Evolutionary conservation across 495 filamentous ascomycete genomes (phyloP).

Genomic region (Rusavskia elegans): DNA sequence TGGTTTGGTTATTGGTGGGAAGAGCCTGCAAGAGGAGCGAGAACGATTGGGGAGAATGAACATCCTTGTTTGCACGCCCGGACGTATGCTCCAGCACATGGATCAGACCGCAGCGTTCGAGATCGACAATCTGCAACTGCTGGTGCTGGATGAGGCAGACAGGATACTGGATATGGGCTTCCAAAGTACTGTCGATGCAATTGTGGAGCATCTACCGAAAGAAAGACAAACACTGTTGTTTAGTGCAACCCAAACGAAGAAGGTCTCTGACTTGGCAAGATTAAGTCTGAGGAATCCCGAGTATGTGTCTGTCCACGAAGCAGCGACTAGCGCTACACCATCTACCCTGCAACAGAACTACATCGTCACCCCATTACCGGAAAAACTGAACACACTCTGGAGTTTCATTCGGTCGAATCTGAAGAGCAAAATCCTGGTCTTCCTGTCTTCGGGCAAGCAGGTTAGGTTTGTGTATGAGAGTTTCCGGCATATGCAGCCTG

Average conservation of each 20-base stretch:
- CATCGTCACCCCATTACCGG: conserved; percentile 60
- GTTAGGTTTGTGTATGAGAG: conserved; percentile 90
- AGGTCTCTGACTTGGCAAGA: conserved; percentile 79
- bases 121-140: conserved; percentile 75
- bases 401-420: conserved; percentile 81
- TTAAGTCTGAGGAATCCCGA: conserved; percentile 80
- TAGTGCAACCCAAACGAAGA: conserved; percentile 90
- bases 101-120: conserved; percentile 88
- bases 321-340: conserved; percentile 67
- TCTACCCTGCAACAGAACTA: conserved; percentile 79
- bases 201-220: conserved; percentile 80
- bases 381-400: conserved; percentile 85
- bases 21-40: conserved; percentile 74
- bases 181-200: conserved; percentile 77
- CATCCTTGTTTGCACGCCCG: conserved; percentile 91
- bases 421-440: conserved; percentile 85
- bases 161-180: conserved; percentile 98
- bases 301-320: conserved; percentile 86
- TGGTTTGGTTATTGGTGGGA: conserved; percentile 89
- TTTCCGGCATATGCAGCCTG: conserved; percentile 85
- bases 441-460: conserved; percentile 87
- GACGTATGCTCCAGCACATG: conserved; percentile 87
- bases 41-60: conserved; percentile 87
- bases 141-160: conserved; percentile 93
- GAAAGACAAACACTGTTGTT: conserved; percentile 85